Conservation (phyloP, 352 stramenopile species). For the Phytophthora aleatoria region DNA sequence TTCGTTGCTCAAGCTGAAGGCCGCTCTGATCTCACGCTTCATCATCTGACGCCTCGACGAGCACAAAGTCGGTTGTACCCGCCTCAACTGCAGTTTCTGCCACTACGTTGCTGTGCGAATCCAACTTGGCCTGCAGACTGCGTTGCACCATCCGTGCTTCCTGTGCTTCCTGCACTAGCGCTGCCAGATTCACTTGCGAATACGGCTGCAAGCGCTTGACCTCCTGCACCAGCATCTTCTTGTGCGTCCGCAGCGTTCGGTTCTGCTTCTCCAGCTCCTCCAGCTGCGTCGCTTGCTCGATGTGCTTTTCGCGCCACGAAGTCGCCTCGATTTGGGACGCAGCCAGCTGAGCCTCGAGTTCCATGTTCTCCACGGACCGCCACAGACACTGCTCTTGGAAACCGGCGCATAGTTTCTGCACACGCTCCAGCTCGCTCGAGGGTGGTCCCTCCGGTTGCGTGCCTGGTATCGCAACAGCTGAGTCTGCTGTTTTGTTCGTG, state of each 20-base stretch:
- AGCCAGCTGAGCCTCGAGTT: constrained; percentile 56
- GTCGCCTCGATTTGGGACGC: constrained; percentile 30
- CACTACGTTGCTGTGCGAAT: constrained; percentile 16
- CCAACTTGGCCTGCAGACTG: constrained; percentile 57
- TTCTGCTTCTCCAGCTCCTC: constrained; percentile 37
- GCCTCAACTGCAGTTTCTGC: not conserved
- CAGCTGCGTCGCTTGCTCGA: constrained; percentile 23
- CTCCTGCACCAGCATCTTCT: constrained; percentile 66
- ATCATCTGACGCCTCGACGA: constrained; percentile 31
- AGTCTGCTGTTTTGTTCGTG: constrained; percentile 3
- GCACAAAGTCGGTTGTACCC: constrained; percentile 30
- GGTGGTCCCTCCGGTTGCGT: constrained; percentile 16
- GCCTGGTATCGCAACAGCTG: constrained; percentile 6
- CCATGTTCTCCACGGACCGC: constrained; percentile 66
- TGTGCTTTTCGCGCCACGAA: constrained; percentile 38
- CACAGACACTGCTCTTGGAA: constrained; percentile 84
- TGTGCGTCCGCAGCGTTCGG: constrained; percentile 52
- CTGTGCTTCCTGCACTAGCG: constrained; percentile 67
- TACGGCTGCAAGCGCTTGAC: constrained; percentile 74
- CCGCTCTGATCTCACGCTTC: not conserved
- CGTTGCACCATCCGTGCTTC: constrained; percentile 79
- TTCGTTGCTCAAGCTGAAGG: not conserved
- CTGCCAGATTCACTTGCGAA: constrained; percentile 65
- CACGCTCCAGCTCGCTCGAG: constrained; percentile 45
- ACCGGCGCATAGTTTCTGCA: constrained; percentile 55